Evolutionary conservation across 371 early-diverging fungal species (phyloP).

Genomic region (Rhizopus stolonifer): DNA sequence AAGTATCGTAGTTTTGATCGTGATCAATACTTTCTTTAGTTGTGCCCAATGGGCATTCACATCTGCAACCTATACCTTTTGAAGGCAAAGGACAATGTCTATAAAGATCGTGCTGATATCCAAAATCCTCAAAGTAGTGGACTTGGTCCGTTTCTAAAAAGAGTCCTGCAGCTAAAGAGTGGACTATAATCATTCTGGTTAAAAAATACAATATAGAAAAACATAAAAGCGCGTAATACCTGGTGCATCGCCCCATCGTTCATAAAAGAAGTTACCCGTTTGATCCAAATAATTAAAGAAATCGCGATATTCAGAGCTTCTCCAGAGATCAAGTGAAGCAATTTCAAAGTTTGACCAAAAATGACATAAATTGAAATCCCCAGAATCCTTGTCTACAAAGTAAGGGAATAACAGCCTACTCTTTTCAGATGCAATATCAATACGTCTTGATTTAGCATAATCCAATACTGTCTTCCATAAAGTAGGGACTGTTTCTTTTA

Average conservation of each 20-base stretch:
- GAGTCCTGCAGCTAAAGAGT: conserved; percentile 87
- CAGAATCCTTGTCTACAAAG: conserved; percentile 41
- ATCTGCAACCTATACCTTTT: conserved; percentile 38
- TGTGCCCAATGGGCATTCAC: conserved; percentile 46
- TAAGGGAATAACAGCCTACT: conserved; percentile 21
- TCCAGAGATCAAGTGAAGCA: conserved; percentile 78
- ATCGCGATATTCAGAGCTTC: conserved; percentile 59
- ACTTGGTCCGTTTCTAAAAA: conserved; percentile 80
- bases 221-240: no score
- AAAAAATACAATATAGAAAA: not conserved
- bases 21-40: conserved; percentile 44
- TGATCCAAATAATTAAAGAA: conserved; percentile 64
- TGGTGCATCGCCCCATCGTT: conserved; percentile 73
- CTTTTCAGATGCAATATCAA: conserved; percentile 36
- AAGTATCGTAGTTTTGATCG: conserved; percentile 43
- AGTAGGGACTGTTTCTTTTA: conserved; percentile 71
- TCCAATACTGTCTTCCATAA: conserved; percentile 66
- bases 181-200: conserved; percentile 49
- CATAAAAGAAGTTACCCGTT: conserved; percentile 70
- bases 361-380: conserved; percentile 72
- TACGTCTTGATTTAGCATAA: conserved; percentile 49
- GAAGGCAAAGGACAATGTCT: conserved; percentile 67
- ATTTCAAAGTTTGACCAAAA: conserved; percentile 96
- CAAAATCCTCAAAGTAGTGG: conserved; percentile 93
- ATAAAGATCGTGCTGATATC: conserved; percentile 78